Conservation (phyloP, 345 rosid species). For the Populus simonii region DNA sequence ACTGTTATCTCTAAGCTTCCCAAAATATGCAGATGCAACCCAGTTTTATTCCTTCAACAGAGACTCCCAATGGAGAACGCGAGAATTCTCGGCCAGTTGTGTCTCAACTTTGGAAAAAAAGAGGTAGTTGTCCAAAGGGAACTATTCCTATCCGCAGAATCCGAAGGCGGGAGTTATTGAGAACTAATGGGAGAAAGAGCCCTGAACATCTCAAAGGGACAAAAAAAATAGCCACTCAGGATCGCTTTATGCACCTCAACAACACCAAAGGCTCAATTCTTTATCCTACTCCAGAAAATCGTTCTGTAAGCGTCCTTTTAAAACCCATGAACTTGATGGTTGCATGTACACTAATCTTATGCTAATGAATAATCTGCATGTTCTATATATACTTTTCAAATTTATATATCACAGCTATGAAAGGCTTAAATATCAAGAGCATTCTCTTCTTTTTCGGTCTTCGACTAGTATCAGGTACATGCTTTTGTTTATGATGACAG, state of each 20-base stretch:
- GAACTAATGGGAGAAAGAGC: constrained; percentile 20
- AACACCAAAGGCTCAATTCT: neutral
- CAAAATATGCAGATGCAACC: constrained; percentile 43
- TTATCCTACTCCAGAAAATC: constrained; percentile 1
- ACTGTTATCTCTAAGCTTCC: neutral
- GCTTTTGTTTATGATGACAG: no score
- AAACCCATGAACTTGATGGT: neutral
- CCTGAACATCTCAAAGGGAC: constrained; percentile 2
- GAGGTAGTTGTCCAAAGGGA: constrained; percentile 44
- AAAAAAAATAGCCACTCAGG: neutral
- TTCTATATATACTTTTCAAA: no score
- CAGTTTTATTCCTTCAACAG: constrained; percentile 12
- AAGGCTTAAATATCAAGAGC: no score
- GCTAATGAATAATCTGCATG: no score
- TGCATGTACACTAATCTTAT: no score
- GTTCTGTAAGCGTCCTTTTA: constrained; percentile 33
- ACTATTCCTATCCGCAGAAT: constrained; percentile 51
- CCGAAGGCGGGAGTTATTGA: constrained; percentile 32
- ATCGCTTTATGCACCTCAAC: neutral
- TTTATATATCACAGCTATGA: no score
- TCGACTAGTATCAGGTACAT: no score
- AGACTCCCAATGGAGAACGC: neutral
- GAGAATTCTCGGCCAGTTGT: constrained; percentile 16
- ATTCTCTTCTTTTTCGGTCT: no score
- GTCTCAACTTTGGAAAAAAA: constrained; percentile 44